Base-by-base conservation (phyloP, 2,329 filamentous ascomycete genomes). In the Rasamsonia emersonii region DNA sequence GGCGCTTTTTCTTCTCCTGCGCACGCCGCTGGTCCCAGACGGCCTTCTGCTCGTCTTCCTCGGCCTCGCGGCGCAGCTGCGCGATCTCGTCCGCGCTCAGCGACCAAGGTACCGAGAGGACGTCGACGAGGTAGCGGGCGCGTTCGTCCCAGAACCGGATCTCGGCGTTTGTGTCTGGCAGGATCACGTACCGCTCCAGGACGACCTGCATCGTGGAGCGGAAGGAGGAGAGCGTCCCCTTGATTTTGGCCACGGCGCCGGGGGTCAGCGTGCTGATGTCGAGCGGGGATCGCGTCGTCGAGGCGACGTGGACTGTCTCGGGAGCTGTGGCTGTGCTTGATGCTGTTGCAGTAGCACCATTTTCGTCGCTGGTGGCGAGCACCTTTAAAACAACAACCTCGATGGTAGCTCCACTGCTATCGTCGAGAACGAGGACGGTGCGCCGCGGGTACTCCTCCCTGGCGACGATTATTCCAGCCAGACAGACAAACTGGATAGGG, bases 401-500 rank as follows among this genome's bases (percentile, higher is more conserved):
- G 34, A 79, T 62, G 4, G 62, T 73, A 1, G 59, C 61, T 20
- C 75, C 75, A 49, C 71, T 77, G 44, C 73, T 69, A 43, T 80
- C 76, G 49, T 80, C 76, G 8, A 80, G 43, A 1, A 65, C 70
- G 21, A 79, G 56, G 25, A 75, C 54, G 19, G 56, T 62, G 33
- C 64, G 66, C 16, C 69, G 65, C 2, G 67, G 63, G 32, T 74
- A 61, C 33, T 76, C 73, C 21, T 70, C 63, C 33, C 72, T 56
- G 33, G 73, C 71, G 34, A 86, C 77, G 14, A 89, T 69, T 6
- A 86, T 57, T 18, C 84, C 84, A 5, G 77, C 70, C 18, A 88
- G 56, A 39, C 79, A 77, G 32, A 83, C 73, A 73, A 79, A 88
- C 68, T 77, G 75, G 45, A 89, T 75, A 0, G 83, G 83, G 43